A percentile compares a stretch with the other conserved stretches of the same genome.
Conservation (phyloP, 108 stramenopile species). For the Seminavis robusta region DNA sequence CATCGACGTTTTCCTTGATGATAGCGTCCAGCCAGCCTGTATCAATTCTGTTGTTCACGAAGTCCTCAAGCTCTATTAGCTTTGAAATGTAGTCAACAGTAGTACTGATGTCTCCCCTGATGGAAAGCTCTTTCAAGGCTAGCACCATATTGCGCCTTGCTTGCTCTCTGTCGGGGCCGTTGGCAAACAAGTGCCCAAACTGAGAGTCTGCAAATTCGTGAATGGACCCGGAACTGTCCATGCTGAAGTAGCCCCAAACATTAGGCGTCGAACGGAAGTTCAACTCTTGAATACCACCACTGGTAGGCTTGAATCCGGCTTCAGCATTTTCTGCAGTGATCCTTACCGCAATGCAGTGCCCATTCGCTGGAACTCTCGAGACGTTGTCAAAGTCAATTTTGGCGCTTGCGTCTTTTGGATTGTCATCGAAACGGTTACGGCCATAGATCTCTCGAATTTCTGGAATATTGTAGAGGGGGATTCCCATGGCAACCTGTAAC, state of each 20-base stretch:
- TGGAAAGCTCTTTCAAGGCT: slow-evolving; percentile 95
- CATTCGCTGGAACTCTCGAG: slow-evolving; percentile 55
- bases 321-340: slow-evolving; percentile 99
- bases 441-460: slow-evolving; percentile 95
- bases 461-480: slow-evolving; percentile 95
- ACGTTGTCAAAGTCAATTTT: slow-evolving; percentile 73
- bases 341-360: slow-evolving; percentile 97
- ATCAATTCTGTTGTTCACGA: slow-evolving; percentile 91
- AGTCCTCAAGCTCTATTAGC: slow-evolving; percentile 93
- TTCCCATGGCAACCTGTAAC: slow-evolving; percentile 99
- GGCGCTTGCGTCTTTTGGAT: slow-evolving; percentile 52
- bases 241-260: slow-evolving; percentile 99
- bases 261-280: slow-evolving; percentile 98
- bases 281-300: slow-evolving; percentile 93
- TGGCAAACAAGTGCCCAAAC: slow-evolving; percentile 99
- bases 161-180: slow-evolving; percentile 90
- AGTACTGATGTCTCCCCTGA: slow-evolving; percentile 98
- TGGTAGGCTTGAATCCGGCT: slow-evolving; percentile 97
- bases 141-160: slow-evolving; percentile 95
- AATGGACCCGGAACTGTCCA: slow-evolving; percentile 96
- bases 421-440: slow-evolving; percentile 76
- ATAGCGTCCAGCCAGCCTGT: slow-evolving; percentile 99
- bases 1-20: slow-evolving; percentile 73
- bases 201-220: slow-evolving; percentile 99
- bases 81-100: slow-evolving; percentile 98